Conservation (phyloP, 1,284 basidiomycete genomes). For the Porodaedalea pini region DNA sequence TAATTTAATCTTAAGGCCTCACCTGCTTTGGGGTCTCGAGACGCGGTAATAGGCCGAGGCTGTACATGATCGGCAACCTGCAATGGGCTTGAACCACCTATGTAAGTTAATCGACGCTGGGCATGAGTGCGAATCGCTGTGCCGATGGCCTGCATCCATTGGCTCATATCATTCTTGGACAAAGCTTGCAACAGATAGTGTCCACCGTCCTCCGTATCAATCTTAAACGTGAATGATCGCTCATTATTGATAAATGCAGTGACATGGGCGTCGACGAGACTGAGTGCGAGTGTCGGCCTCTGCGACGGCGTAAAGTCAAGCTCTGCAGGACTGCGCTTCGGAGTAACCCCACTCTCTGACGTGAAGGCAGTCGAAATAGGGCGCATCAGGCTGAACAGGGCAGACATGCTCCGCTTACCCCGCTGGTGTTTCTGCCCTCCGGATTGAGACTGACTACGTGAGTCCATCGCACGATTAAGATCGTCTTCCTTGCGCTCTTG, state of each 20-base stretch:
- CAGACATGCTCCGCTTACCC: conserved; percentile 80
- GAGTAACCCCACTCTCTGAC: conserved; percentile 47
- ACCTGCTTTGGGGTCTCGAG: conserved; percentile 63
- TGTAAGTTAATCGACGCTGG: conserved; percentile 74
- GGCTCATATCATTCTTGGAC: conserved; percentile 61
- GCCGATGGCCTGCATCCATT: conserved; percentile 72
- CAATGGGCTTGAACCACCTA: conserved; percentile 67
- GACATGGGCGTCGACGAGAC: conserved; percentile 66
- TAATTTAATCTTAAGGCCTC: conserved; percentile 27
- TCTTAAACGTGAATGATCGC: conserved; percentile 74
- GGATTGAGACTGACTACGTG: conserved; percentile 32
- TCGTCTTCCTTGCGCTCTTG: conserved; percentile 70
- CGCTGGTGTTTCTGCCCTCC: conserved; percentile 61
- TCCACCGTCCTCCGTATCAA: conserved; percentile 82
- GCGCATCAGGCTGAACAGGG: conserved; percentile 80
- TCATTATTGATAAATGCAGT: conserved; percentile 71
- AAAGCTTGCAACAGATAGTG: conserved; percentile 74
- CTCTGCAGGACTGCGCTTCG: conserved; percentile 64
- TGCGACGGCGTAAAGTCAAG: conserved; percentile 66
- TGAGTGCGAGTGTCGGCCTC: conserved; percentile 71
- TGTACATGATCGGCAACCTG: conserved; percentile 69
- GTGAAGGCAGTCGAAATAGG: conserved; percentile 80
- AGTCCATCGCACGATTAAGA: conserved; percentile 63
- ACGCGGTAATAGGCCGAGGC: conserved; percentile 35
- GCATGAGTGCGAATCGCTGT: conserved; percentile 67